Conservation (phyloP, 148 eudicot genomes). For the Arbutus unedo region DNA sequence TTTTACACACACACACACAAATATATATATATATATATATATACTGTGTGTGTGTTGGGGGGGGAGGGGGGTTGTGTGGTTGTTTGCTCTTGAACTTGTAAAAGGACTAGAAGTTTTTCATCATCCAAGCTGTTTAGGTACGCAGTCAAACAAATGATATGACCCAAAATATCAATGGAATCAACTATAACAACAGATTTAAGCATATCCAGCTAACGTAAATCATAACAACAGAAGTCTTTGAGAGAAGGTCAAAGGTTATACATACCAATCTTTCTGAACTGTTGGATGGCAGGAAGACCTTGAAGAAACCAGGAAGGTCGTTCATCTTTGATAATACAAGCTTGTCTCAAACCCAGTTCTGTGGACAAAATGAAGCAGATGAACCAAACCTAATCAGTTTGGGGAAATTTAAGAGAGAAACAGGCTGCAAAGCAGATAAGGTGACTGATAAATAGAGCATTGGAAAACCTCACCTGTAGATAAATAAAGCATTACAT, state of each 20-base stretch:
- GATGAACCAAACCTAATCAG: too few species aligned
- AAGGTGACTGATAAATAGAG: not conserved
- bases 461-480: not conserved
- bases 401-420: not conserved
- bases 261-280: not conserved
- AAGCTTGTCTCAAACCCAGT: not conserved
- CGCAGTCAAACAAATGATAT: too few species aligned
- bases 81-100: too few species aligned
- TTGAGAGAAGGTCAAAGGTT: not conserved
- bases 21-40: too few species aligned
- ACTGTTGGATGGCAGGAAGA: not conserved
- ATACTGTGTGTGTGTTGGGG: too few species aligned
- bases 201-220: not conserved
- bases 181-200: not conserved
- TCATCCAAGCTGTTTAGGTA: too few species aligned
- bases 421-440: not conserved
- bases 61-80: too few species aligned
- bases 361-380: too few species aligned
- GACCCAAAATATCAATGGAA: too few species aligned
- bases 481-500: not conserved
- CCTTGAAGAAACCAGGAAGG: not conserved
- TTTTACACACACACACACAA: too few species aligned
- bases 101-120: too few species aligned
- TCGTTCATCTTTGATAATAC: not conserved
- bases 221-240: not conserved